These are phyloP conservation scores for Coemansia sp. DNA, from an alignment of 192 early-diverging fungal species.

Conservation along the genomic window DNA sequence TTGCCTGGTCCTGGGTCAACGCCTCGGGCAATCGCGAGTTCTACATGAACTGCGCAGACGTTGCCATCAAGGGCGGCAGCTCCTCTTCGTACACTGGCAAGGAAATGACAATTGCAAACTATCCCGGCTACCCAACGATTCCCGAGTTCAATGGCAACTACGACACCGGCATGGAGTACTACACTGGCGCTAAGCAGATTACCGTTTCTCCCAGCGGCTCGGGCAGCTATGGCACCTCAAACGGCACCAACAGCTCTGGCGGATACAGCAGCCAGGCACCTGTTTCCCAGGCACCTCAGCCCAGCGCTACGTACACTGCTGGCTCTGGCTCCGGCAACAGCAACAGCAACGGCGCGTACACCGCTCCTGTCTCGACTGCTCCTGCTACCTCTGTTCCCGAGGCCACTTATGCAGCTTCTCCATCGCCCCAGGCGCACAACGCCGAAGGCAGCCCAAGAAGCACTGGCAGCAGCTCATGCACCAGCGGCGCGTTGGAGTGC, in stretches of 20 bases:
- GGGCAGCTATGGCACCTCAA: background rate
- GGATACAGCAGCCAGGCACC: slow-evolving; percentile 1
- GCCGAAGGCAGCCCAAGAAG: slow-evolving; percentile 1
- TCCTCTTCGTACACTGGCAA: slow-evolving; percentile 39
- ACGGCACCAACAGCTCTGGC: background rate
- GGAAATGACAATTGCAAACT: slow-evolving; percentile 40
- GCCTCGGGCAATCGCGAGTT: slow-evolving; percentile 59
- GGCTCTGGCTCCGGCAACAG: slow-evolving; percentile 4
- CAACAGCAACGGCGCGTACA: slow-evolving; percentile 1
- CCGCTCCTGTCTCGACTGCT: slow-evolving; percentile 10
- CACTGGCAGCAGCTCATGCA: slow-evolving; percentile 13
- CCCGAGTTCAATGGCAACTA: slow-evolving; percentile 54
- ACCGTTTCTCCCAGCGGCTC: slow-evolving; percentile 32
- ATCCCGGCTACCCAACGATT: slow-evolving; percentile 50
- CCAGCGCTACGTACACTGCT: background rate
- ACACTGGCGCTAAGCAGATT: slow-evolving; percentile 24
- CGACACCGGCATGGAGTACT: slow-evolving; percentile 33
- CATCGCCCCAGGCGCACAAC: slow-evolving; percentile 1
- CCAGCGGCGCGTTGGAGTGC: slow-evolving; percentile 16
- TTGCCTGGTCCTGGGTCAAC: slow-evolving; percentile 68
- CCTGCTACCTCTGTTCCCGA: background rate
- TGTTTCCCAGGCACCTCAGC: background rate
- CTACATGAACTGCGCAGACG: slow-evolving; percentile 43
- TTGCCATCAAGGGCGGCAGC: slow-evolving; percentile 21
- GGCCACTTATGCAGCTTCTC: slow-evolving; percentile 3